Base-by-base conservation (phyloP, 2,329 filamentous ascomycete species). In the Penicillium psychrosexuale region DNA sequence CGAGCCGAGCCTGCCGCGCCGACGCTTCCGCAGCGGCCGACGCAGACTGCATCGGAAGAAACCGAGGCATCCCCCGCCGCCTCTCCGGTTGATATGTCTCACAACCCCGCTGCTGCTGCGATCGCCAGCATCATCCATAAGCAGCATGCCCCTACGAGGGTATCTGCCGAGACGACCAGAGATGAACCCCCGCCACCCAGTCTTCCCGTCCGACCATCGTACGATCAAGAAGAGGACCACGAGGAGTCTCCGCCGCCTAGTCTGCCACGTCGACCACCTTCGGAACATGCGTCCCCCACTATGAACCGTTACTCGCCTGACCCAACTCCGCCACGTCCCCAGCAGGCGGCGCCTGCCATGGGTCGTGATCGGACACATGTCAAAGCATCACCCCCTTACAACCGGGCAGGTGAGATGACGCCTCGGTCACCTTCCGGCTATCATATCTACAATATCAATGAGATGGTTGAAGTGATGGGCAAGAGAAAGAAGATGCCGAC, bases 401-500 rank as follows among this genome's bases (percentile, higher is more conserved):
- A 80, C 61, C 69, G 82, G 65, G 73, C 75, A 46, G 70, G 75
- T 27, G 76, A 80, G 53, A 75, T 80, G 47, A 76, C 82, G 3
- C 77, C 79, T 24, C 69, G 73, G 30, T 86, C 87, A 2, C 89
- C 90, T 5, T 89, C 90, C 17, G 90, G 90, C 2, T 97, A 92
- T 69, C 92, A 95, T 69, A 81, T 97, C 72, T 97, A 97, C 76
- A 97, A 96, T 66, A 92, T 97, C 66, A 96, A 92, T 70, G 93
- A 97, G 75, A 96, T 96, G 89, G 85, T 96, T 5, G 93, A 91
- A n/a, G 85, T 94, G 42, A 92, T 96, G 85, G 93, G 93, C 53
- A 96, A 96, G 78, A 88, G 90, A 67, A 96, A 96, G 80, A 97
- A 97, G 77, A 94, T 97, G 90, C 91, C 93, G 1, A 96, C 91